Conservation (phyloP, 2,329 filamentous ascomycete genomes). For the Bipolaris bicolor region DNA sequence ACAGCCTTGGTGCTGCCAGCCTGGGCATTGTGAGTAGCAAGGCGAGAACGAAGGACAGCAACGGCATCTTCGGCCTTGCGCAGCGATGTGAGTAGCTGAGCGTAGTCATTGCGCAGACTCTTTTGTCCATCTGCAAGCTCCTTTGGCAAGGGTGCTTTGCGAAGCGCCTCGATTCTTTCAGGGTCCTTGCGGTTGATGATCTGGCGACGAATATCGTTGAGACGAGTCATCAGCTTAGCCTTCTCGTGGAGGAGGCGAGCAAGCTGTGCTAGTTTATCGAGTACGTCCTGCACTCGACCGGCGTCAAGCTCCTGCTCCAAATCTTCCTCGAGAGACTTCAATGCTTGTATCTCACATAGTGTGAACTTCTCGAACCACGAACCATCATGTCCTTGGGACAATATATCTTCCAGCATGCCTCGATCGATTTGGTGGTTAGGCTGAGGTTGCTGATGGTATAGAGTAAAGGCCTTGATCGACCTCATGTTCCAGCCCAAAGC, state of each 20-base stretch:
- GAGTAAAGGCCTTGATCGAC: slow-evolving; percentile 64
- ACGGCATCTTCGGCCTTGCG: slow-evolving; percentile 80
- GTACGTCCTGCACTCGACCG: slow-evolving; percentile 70
- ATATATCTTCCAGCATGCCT: slow-evolving; percentile 65
- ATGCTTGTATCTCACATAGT: slow-evolving; percentile 74
- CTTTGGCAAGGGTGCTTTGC: slow-evolving; percentile 76
- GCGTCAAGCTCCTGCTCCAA: slow-evolving; percentile 70
- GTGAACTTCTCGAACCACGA: slow-evolving; percentile 70
- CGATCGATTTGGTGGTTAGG: slow-evolving; percentile 62
- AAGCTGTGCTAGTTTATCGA: slow-evolving; percentile 71
- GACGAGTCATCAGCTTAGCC: slow-evolving; percentile 70
- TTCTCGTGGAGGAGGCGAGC: slow-evolving; percentile 73
- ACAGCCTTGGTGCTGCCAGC: slow-evolving; percentile 56
- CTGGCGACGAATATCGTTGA: slow-evolving; percentile 79
- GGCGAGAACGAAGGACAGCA: slow-evolving; percentile 76
- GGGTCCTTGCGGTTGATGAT: slow-evolving; percentile 73
- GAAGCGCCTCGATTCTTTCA: slow-evolving; percentile 67
- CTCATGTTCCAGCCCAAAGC: slow-evolving; percentile 87
- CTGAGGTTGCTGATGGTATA: slow-evolving; percentile 62
- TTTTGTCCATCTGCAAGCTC: slow-evolving; percentile 85
- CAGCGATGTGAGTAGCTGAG: slow-evolving; percentile 74
- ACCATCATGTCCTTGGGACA: slow-evolving; percentile 45
- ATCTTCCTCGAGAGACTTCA: slow-evolving; percentile 66
- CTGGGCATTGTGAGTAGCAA: slow-evolving; percentile 64
- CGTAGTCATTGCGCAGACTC: slow-evolving; percentile 78